These are phyloP conservation scores for Acacia confusa DNA, from an alignment of 306 rosid species.

Conservation along the genomic window DNA sequence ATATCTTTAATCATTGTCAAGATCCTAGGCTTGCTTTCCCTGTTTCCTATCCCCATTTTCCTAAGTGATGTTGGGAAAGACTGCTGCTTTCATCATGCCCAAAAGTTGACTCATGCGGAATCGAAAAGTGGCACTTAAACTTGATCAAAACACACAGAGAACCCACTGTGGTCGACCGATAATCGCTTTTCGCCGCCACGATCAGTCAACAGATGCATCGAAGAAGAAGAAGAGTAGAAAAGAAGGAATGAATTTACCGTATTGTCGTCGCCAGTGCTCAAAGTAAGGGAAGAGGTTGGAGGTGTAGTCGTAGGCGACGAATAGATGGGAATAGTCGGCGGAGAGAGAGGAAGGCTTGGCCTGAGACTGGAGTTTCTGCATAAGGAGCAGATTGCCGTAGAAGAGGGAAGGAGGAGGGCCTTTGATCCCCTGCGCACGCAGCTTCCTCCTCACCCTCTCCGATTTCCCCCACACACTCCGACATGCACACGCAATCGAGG, in stretches of 20 bases:
- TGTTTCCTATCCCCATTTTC: background rate
- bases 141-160: background rate
- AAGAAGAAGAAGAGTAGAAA: background rate
- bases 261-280: conserved; percentile 84
- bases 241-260: conserved; percentile 44
- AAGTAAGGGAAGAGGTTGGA: conserved; percentile 81
- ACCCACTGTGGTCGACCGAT: background rate
- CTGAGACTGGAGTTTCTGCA: conserved; percentile 67
- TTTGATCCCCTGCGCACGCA: conserved; percentile 63
- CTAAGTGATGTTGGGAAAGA: conserved; percentile 22
- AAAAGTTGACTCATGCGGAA: conserved; percentile 1
- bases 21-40: conserved; percentile 10
- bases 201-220: too few species aligned
- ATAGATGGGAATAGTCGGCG: conserved; percentile 34
- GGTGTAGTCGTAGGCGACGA: conserved; percentile 75
- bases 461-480: conserved; percentile 45
- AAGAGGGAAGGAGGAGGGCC: conserved; percentile 79
- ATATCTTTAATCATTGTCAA: background rate
- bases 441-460: conserved; percentile 56
- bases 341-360: conserved; percentile 14
- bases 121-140: conserved; percentile 1
- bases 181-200: too few species aligned
- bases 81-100: conserved; percentile 16
- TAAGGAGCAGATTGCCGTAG: conserved; percentile 70
- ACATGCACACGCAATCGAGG: conserved; percentile 37